Evolutionary conservation across 1,284 basidiomycete species (phyloP).

Genomic region (Caloboletus firmus): DNA sequence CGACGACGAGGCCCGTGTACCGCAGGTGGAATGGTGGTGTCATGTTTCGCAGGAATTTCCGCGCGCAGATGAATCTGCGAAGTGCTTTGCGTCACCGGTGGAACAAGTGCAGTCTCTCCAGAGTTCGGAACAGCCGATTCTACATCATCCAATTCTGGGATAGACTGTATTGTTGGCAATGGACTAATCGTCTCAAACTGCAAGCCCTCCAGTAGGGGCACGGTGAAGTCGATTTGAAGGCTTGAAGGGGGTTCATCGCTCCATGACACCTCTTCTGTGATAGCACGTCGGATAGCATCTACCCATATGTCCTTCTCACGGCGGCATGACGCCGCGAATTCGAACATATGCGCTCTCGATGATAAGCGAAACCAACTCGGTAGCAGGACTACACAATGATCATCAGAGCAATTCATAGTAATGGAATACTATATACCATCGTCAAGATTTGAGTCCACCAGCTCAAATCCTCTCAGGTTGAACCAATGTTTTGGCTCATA

Average conservation of each 20-base stretch:
- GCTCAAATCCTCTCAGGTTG: slow-evolving; percentile 66
- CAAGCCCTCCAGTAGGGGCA: slow-evolving; percentile 36
- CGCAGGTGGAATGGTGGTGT: slow-evolving; percentile 17
- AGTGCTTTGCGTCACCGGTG: background rate
- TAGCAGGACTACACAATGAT: slow-evolving; percentile 55
- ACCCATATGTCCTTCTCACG: slow-evolving; percentile 86
- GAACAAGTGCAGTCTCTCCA: slow-evolving; percentile 8
- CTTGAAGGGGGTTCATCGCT: slow-evolving; percentile 60
- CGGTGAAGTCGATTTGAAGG: slow-evolving; percentile 45
- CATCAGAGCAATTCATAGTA: slow-evolving; percentile 6
- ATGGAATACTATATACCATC: slow-evolving; percentile 48
- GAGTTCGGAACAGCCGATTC: slow-evolving; percentile 16
- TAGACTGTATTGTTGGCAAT: slow-evolving; percentile 60
- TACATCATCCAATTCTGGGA: slow-evolving; percentile 52
- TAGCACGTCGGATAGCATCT: slow-evolving; percentile 54
- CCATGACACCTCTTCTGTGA: slow-evolving; percentile 47
- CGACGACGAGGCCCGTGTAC: slow-evolving; percentile 48
- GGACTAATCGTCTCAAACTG: slow-evolving; percentile 42
- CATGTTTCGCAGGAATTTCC: slow-evolving; percentile 19
- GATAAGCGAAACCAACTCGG: slow-evolving; percentile 79
- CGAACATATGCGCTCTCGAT: slow-evolving; percentile 70
- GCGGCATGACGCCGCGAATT: slow-evolving; percentile 79
- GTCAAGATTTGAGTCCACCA: slow-evolving; percentile 70
- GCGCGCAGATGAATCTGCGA: slow-evolving; percentile 11
- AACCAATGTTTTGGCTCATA: slow-evolving; percentile 92